Evolutionary conservation across 257 asterid genomes (phyloP).

Genomic region (Nicotiana sylvestris): DNA sequence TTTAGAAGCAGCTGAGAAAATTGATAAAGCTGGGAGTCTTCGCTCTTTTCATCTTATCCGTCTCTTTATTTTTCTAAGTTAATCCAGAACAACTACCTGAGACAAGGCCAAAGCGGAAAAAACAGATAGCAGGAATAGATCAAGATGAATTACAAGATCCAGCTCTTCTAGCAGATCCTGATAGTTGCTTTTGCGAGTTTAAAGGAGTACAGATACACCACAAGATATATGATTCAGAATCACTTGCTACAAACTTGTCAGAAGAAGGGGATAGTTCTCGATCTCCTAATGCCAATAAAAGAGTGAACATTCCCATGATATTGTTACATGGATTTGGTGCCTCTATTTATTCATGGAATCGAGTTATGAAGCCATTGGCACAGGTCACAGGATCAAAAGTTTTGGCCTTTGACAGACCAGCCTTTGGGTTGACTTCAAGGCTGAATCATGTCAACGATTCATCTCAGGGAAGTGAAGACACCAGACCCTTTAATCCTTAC

Average conservation of each 20-base stretch:
- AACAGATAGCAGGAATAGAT: conserved; percentile 52
- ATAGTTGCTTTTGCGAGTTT: conserved; percentile 81
- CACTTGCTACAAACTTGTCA: conserved; percentile 21
- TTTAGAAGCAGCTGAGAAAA: neutral
- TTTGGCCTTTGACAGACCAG: conserved; percentile 96
- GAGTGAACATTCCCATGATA: conserved; percentile 58
- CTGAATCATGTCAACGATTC: conserved; percentile 30
- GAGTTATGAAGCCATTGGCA: conserved; percentile 73
- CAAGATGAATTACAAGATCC: conserved; percentile 81
- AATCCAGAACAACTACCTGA: conserved; percentile 45
- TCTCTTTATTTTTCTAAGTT: neutral
- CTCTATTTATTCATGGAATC: conserved; percentile 80
- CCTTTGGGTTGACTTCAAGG: conserved; percentile 91
- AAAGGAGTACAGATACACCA: conserved; percentile 87
- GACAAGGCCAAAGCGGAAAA: conserved; percentile 30
- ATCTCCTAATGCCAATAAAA: conserved; percentile 23
- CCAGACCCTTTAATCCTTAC: conserved; percentile 68
- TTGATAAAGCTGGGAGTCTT: neutral
- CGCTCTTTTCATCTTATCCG: neutral
- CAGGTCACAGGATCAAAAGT: conserved; percentile 53
- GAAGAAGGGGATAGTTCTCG: conserved; percentile 28
- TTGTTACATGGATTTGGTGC: conserved; percentile 96
- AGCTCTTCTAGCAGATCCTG: conserved; percentile 61
- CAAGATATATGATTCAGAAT: conserved; percentile 57
- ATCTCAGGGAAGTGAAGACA: conserved; percentile 30